Evolutionary conservation across 768 basidiomycete species (phyloP).

Genomic region (Boletus vermiculosoides): DNA sequence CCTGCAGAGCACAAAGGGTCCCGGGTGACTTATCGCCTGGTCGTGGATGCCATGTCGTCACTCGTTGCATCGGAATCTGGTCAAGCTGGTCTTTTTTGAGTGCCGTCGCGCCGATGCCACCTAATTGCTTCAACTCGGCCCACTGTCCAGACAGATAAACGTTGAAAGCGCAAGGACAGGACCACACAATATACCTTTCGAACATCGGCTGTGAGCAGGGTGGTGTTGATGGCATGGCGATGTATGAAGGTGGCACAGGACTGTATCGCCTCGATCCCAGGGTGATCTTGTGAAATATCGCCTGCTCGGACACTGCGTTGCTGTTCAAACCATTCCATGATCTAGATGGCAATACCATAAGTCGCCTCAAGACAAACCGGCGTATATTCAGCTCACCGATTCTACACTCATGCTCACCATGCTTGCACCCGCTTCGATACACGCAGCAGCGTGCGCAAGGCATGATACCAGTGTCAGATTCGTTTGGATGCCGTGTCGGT

Average conservation of each 20-base stretch:
- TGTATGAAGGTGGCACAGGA: constrained; percentile 45
- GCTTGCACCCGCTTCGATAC: constrained; percentile 50
- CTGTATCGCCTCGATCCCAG: constrained; percentile 48
- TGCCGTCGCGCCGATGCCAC: constrained; percentile 44
- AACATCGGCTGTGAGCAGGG: constrained; percentile 42
- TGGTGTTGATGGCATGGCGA: constrained; percentile 38
- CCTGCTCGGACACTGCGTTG: constrained; percentile 13
- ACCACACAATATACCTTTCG: constrained; percentile 35
- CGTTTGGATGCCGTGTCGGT: constrained; percentile 41
- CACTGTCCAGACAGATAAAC: constrained; percentile 28
- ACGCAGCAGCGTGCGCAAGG: constrained; percentile 54
- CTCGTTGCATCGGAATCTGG: constrained; percentile 26
- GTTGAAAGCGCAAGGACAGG: background rate
- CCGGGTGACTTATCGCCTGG: constrained; percentile 29
- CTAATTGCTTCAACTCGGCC: constrained; percentile 41
- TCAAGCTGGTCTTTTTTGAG: constrained; percentile 43
- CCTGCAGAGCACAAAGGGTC: constrained; percentile 37
- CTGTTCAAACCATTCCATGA: constrained; percentile 44
- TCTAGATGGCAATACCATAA: constrained; percentile 25
- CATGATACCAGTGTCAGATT: constrained; percentile 54
- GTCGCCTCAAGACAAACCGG: background rate
- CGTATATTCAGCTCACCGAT: constrained; percentile 38
- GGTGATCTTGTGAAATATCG: constrained; percentile 28
- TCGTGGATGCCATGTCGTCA: constrained; percentile 32
- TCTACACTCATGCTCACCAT: constrained; percentile 50